These are phyloP conservation scores for Psilocybe mexicana DNA, from an alignment of 1,284 basidiomycete species.

Conservation along the genomic window DNA sequence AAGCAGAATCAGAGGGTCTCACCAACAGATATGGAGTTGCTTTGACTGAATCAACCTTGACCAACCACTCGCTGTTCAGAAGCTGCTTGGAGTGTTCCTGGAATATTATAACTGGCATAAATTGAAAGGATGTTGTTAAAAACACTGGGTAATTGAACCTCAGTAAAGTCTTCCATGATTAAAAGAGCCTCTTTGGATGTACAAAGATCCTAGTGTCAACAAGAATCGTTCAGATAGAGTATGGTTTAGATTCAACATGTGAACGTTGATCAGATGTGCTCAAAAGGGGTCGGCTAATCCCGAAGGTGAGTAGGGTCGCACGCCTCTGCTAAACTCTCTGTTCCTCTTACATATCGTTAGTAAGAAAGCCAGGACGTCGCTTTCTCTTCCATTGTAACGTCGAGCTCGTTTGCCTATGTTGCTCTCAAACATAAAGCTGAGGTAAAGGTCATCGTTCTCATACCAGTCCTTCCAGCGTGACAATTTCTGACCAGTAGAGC, in stretches of 20 bases:
- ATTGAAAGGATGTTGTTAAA: background rate
- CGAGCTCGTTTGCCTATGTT: background rate
- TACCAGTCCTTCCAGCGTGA: background rate
- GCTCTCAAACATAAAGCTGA: background rate
- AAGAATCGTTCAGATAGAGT: no score
- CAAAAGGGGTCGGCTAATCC: background rate
- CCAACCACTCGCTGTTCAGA: slow-evolving; percentile 70
- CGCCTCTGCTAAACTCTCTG: no score
- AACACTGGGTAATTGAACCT: slow-evolving; percentile 38
- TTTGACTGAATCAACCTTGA: slow-evolving; percentile 56
- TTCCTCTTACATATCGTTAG: no score
- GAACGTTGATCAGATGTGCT: background rate
- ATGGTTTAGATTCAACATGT: no score
- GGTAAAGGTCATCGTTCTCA: background rate
- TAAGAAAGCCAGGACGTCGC: no score
- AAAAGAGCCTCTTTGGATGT: no score
- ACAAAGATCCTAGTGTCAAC: no score
- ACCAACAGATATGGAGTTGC: slow-evolving; percentile 73
- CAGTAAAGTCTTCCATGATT: slow-evolving; percentile 56
- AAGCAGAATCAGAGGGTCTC: background rate
- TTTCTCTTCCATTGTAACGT: background rate
- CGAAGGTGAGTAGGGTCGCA: no score
- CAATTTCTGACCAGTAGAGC: background rate
- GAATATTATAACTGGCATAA: slow-evolving; percentile 6
- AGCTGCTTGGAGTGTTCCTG: slow-evolving; percentile 61